Conservation (phyloP, 2,329 filamentous ascomycete species). For the Microdochium trichocladiopsis region DNA sequence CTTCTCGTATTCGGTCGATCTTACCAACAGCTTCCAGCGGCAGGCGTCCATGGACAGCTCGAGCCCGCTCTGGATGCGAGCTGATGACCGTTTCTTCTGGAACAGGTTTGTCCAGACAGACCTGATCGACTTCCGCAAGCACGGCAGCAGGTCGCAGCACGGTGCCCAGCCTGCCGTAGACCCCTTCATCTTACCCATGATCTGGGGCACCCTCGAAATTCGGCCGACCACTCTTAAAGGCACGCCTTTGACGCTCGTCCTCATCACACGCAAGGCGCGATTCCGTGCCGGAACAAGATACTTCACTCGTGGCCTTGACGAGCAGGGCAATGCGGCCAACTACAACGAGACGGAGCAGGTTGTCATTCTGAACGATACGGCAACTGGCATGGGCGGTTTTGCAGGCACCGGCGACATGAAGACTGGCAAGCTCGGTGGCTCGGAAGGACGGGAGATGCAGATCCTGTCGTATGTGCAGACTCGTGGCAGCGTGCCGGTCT, state of each 20-base stretch:
- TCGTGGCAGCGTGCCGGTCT: slow-evolving; percentile 89
- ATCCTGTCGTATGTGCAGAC: slow-evolving; percentile 95
- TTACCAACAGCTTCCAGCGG: slow-evolving; percentile 95
- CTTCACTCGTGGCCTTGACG: slow-evolving; percentile 89
- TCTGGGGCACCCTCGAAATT: slow-evolving; percentile 94
- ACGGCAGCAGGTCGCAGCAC: slow-evolving; percentile 53
- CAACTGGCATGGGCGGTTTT: slow-evolving; percentile 70
- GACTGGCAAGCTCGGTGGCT: slow-evolving; percentile 58
- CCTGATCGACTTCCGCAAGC: slow-evolving; percentile 77
- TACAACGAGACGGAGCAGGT: slow-evolving; percentile 98
- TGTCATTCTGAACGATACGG: slow-evolving; percentile 77
- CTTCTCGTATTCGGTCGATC: slow-evolving; percentile 94
- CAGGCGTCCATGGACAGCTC: slow-evolving; percentile 70
- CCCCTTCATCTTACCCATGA: slow-evolving; percentile 89
- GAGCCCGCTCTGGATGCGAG: slow-evolving; percentile 78
- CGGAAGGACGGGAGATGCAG: slow-evolving; percentile 68
- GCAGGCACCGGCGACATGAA: slow-evolving; percentile 69
- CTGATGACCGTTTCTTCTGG: slow-evolving; percentile 98
- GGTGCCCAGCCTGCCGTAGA: slow-evolving; percentile 72
- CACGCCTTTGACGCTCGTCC: slow-evolving; percentile 73
- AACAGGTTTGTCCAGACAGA: slow-evolving; percentile 90
- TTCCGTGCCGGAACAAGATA: slow-evolving; percentile 88
- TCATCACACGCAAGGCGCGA: slow-evolving; percentile 85
- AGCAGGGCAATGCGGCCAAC: slow-evolving; percentile 92
- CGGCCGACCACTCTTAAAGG: slow-evolving; percentile 79